Base-by-base conservation (phyloP, 2,329 filamentous ascomycete genomes). In the Achaetomium macrosporum region DNA sequence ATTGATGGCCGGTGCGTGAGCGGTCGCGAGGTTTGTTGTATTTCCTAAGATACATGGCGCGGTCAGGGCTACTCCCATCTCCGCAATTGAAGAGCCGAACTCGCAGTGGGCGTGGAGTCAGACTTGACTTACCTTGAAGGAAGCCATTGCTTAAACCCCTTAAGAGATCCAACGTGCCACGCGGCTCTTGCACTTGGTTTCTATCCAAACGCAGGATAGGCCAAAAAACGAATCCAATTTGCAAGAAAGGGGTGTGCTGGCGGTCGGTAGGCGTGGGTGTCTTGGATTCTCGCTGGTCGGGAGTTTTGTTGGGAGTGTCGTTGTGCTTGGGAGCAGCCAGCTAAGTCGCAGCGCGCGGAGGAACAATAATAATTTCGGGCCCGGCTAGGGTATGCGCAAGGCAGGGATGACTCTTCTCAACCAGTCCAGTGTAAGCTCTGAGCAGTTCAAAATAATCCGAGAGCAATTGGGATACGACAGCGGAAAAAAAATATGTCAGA, bases 21-120 rank as follows among this genome's bases (percentile, higher is more conserved):
- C 71, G 85, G 84, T 70, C 85, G 81, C 65, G 83, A 81, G 61
- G 82, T 75, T 66, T 82, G 76, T 67, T 79, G 78, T 68, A 82
- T 81, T 73, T 84, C 82, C 82, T 85, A 69, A 61, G 16, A 55
- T 62, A 61, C 54, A 29, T 3, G 45, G 30, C 41, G 61, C 66
- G 65, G 68, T 74, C 66, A 75, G 71, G 68, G 68, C 55, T 57
- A 55, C 52, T 67, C 63, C 60, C 57, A 12, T 64, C 58, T 43
- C 59, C 54, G 42, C 58, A 57, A 61, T 53, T 57, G 56, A 61
- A 56, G n/a, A n/a, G 60, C 62, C 40, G 53, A 53, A 25, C 41
- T 42, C 42, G 54, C 53, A 47, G 53, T 25, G 17, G 11, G 13
- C 33, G 16, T 17, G 13, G 42, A 51, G 51, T 43, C 40, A 42